These are phyloP conservation scores for Polytrichum formosum DNA, from an alignment of 225 moss, liverwort and hornwort species.

Conservation along the genomic window DNA sequence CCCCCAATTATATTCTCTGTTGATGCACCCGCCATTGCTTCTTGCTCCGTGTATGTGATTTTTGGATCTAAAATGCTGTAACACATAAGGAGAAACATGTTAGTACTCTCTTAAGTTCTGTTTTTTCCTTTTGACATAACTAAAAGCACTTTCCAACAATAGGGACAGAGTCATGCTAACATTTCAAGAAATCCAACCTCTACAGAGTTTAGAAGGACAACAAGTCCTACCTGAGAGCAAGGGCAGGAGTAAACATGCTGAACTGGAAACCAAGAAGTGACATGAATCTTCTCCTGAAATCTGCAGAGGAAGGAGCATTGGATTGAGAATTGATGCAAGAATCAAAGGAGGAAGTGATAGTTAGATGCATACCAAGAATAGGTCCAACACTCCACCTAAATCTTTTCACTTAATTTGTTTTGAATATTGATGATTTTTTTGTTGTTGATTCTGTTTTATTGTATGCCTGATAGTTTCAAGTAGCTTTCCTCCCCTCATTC, in stretches of 20 bases:
- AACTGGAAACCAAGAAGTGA: conserved; percentile 81
- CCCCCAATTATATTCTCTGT: conserved; percentile 79
- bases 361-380: no score
- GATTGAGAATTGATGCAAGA: neutral
- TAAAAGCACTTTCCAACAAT: no score
- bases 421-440: no score
- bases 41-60: conserved; percentile 72
- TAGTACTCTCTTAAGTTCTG: no score
- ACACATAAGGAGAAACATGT: neutral
- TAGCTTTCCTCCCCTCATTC: neutral
- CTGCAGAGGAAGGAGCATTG: conserved; percentile 30
- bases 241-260: conserved; percentile 67
- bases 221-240: conserved; percentile 62
- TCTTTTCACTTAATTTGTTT: no score
- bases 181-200: no score
- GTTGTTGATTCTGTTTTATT: neutral
- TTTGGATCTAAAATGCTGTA: conserved; percentile 87
- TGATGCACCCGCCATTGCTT: conserved; percentile 47
- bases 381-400: no score
- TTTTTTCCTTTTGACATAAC: no score
- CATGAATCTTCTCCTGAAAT: conserved; percentile 89
- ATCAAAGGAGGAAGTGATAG: no score
- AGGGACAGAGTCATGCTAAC: no score
- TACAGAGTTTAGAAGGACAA: no score
- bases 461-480: neutral